phyloP scores from a whole-genome alignment of 2,329 filamentous ascomycete species.

The Emergomyces pasteurianus region DNA sequence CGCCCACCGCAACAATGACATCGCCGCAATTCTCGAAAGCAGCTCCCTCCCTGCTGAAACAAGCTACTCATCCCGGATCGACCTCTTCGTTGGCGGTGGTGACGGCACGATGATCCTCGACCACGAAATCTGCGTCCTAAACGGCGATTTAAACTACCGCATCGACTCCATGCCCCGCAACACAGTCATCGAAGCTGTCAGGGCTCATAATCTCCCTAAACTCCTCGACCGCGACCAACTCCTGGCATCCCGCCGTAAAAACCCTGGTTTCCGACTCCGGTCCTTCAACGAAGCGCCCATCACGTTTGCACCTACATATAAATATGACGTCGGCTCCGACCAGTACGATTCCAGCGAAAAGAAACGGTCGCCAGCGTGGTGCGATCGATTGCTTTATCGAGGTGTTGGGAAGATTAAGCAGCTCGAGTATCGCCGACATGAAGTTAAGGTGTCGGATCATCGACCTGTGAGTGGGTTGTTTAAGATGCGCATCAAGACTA shows the following conservation, averaged over 20 bases:
- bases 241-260: constrained; percentile 75
- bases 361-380: constrained; percentile 89
- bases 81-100: constrained; percentile 80
- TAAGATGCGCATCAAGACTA: constrained; percentile 70
- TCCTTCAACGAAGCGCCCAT: constrained; percentile 87
- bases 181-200: constrained; percentile 75
- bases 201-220: constrained; percentile 67
- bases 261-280: constrained; percentile 76
- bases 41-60: constrained; percentile 60
- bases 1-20: constrained; percentile 80
- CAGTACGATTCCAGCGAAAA: constrained; percentile 93
- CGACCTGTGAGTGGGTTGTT: constrained; percentile 81
- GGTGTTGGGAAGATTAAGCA: constrained; percentile 74
- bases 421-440: constrained; percentile 76
- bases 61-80: constrained; percentile 54
- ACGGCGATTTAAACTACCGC: constrained; percentile 94
- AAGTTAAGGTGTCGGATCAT: constrained; percentile 84
- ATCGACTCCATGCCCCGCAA: constrained; percentile 96
- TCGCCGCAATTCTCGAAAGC: constrained; percentile 77
- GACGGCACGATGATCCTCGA: constrained; percentile 92
- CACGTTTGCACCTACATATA: constrained; percentile 90
- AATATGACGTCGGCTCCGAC: constrained; percentile 93
- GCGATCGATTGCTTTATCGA: constrained; percentile 81
- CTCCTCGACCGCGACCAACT: constrained; percentile 89
- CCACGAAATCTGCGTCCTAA: constrained; percentile 93